Conservation (phyloP, 202 grass and related monocot genomes). For the Zizania palustris region DNA sequence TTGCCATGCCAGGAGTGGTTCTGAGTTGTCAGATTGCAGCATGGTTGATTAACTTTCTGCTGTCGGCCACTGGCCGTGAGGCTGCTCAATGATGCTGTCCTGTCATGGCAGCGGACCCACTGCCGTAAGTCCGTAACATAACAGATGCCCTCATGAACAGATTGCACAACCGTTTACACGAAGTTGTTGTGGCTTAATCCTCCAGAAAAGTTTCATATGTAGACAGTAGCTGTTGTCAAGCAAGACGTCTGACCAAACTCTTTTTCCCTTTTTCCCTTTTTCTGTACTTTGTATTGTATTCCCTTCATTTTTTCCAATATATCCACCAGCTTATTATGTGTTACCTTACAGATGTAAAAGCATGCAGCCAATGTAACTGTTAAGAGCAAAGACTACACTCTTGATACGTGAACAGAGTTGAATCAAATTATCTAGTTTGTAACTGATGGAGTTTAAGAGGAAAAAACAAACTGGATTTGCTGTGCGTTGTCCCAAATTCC, state of each 20-base stretch:
- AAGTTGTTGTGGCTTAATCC: neutral
- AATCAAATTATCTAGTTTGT: conserved; percentile 17
- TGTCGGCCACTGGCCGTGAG: neutral
- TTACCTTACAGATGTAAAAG: conserved; percentile 55
- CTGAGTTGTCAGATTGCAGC: conserved; percentile 1
- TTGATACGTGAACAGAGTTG: conserved; percentile 39
- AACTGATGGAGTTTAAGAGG: neutral
- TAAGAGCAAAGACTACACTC: conserved; percentile 40
- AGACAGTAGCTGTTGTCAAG: conserved; percentile 2
- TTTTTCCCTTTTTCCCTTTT: neutral
- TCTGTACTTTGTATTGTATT: conserved; percentile 35
- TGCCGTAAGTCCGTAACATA: too few relatives aligned
- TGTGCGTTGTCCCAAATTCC: conserved; percentile 14
- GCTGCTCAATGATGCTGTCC: neutral
- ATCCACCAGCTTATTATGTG: conserved; percentile 39
- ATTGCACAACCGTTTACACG: neutral
- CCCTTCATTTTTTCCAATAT: conserved; percentile 30
- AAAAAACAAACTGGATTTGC: too few relatives aligned
- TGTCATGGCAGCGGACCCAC: too few relatives aligned
- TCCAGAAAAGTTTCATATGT: conserved; percentile 3
- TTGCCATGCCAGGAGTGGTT: conserved; percentile 37
- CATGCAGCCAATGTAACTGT: conserved; percentile 25
- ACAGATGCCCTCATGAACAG: conserved; percentile 24
- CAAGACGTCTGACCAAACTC: conserved; percentile 19
- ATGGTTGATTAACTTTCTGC: neutral